Percentiles rank a stretch among this genome's conserved stretches.
phyloP scores from a whole-genome alignment of 352 stramenopile genomes.

The Detonula confervacea region DNA sequence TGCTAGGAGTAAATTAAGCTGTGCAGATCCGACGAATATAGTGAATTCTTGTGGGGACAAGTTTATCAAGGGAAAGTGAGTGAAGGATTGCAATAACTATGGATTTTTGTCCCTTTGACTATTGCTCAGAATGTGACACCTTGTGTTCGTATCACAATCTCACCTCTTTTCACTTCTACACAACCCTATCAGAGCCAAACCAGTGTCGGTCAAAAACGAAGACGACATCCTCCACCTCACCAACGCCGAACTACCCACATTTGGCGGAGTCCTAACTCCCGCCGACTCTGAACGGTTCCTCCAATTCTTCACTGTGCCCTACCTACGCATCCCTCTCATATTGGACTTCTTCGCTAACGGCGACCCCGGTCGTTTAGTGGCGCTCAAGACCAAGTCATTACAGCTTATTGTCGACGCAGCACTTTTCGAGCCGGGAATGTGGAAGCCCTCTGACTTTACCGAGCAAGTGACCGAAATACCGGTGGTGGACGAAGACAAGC shows the following conservation, averaged over 20 bases:
- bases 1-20: conserved; percentile 80
- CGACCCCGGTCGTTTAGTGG: conserved; percentile 83
- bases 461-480: conserved; percentile 82
- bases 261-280: conserved; percentile 93
- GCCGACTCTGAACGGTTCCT: conserved; percentile 97
- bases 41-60: conserved; percentile 87
- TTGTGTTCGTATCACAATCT: conserved; percentile 3
- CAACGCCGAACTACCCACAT: conserved; percentile 92
- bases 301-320: conserved; percentile 98
- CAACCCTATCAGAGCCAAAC: conserved; percentile 62
- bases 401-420: conserved; percentile 90
- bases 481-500: conserved; percentile 74
- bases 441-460: conserved; percentile 86
- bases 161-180: not conserved
- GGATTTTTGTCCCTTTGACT: conserved; percentile 2
- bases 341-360: conserved; percentile 96
- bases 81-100: conserved; percentile 20
- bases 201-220: conserved; percentile 83
- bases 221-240: conserved; percentile 98
- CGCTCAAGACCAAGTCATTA: conserved; percentile 86
- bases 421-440: conserved; percentile 90
- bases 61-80: conserved; percentile 80
- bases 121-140: conserved; percentile 15
- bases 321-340: conserved; percentile 97
- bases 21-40: conserved; percentile 85